Base-by-base conservation (phyloP, 768 basidiomycete genomes). In the Tephrocybe rancida region DNA sequence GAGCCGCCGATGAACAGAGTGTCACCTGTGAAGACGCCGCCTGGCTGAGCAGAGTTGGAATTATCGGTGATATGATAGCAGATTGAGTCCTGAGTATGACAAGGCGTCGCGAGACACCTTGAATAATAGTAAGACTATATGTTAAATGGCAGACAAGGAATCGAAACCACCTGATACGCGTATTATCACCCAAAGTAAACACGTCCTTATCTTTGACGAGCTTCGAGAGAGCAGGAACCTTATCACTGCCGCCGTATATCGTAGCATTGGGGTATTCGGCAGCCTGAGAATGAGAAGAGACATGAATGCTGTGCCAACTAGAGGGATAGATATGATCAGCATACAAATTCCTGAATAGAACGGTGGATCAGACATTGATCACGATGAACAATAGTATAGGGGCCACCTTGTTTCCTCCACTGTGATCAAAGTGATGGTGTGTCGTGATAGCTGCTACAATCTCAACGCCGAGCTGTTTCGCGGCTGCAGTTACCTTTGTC, bases 81-180 rank as follows among this genome's bases (percentile, higher is more conserved):
- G 61, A 96, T 95, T 14, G 95, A 97, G 71, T 98, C 96, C 66
- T 91, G 90, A 3, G 96, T 98, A 69, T 98, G 96, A 71, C 94
- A 95, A 1, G 94, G 92, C 1, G 92, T 95, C 22, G 90, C 87
- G 21, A 94, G 72, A 69, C 89, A 92, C 67, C 91, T 90, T 55
- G 13, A 42, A 43, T 21, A 27, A 25, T 38, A 44, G 38, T 61
- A 50, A 62, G 38, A 21, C 32, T 24, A 39, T 43, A 13, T 8
- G 5, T 37, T 48, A 14, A 22, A 42, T 56, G 30, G 41, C 34
- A n/a, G n/a, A 18, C 39, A 26, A 2, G 32, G 19, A 34, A 43
- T 9, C 22, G n/a, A n/a, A 18, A 29, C 29, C 22, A 41, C 87
- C 72, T 84, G 72, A 92, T 76, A 41, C 70, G 75, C 52, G 89